phyloP scores from a whole-genome alignment of 306 rosid genomes.

The Castanea sativa region DNA sequence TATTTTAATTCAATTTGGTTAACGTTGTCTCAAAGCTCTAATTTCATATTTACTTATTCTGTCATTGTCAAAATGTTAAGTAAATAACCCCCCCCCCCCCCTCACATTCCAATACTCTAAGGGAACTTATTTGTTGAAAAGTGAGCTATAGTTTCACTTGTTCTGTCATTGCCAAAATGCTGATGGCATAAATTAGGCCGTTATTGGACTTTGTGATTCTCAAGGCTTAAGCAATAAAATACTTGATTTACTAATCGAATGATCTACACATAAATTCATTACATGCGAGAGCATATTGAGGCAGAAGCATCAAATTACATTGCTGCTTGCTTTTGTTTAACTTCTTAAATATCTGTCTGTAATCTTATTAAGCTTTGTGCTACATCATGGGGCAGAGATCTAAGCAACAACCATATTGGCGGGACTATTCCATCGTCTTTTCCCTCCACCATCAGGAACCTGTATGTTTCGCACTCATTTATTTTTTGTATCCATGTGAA shows the following conservation, averaged over 20 bases:
- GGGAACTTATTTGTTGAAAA: no score
- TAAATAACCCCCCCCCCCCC: no score
- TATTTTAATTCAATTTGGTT: background rate
- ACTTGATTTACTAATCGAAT: background rate
- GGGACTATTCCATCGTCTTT: no score
- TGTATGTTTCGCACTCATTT: slow-evolving; percentile 45
- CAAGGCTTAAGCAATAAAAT: background rate
- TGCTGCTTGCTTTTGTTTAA: background rate
- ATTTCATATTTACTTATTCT: slow-evolving; percentile 1
- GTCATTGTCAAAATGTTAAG: no score
- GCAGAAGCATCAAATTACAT: slow-evolving; percentile 10
- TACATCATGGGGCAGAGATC: no score
- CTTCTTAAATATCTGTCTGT: slow-evolving; percentile 18
- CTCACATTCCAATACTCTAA: no score
- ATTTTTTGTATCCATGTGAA: no score
- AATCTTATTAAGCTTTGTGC: no score
- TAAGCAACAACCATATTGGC: no score
- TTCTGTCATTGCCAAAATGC: no score
- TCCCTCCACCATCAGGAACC: slow-evolving; percentile 61
- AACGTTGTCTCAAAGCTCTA: background rate
- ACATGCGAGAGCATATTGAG: background rate
- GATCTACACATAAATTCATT: background rate
- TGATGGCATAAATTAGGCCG: background rate
- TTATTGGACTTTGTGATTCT: slow-evolving; percentile 3
- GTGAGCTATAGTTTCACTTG: no score